Evolutionary conservation across 176 grass and related monocot species (phyloP).

Genomic region (Zoysia japonica): DNA sequence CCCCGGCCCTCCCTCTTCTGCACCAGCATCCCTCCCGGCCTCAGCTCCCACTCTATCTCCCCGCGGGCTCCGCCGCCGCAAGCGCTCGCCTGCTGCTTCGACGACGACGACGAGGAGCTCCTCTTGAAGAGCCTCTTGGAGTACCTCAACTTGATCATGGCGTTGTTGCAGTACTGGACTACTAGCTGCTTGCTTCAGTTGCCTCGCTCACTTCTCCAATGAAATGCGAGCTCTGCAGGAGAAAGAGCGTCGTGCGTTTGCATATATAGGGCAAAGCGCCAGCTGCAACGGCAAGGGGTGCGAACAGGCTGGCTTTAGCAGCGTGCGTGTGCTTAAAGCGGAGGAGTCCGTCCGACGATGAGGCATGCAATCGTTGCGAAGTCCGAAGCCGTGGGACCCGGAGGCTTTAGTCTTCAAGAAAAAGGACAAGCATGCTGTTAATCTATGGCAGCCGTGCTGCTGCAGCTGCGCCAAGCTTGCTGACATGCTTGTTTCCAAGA

Average conservation of each 20-base stretch:
- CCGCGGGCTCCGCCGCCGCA: neutral
- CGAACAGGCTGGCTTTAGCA: no score
- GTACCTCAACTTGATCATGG: conserved; percentile 88
- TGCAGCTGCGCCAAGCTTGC: neutral
- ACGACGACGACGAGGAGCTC: conserved; percentile 52
- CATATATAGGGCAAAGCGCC: conserved; percentile 28
- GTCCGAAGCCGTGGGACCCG: conserved; percentile 30
- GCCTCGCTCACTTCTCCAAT: neutral
- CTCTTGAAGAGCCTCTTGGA: conserved; percentile 98
- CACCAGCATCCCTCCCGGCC: conserved; percentile 95
- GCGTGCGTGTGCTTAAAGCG: conserved; percentile 37
- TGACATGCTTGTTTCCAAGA: neutral
- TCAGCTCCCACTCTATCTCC: conserved; percentile 90
- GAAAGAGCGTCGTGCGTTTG: neutral
- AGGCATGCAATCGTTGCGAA: conserved; percentile 39
- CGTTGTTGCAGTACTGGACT: no score
- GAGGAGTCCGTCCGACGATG: no score
- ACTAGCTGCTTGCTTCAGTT: neutral
- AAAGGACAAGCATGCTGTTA: conserved; percentile 30
- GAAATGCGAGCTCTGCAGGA: neutral
- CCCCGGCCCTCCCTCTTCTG: conserved; percentile 76
- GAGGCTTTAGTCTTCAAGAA: neutral
- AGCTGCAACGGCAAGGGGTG: neutral
- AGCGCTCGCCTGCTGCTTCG: conserved; percentile 34
- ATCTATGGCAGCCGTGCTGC: neutral